Evolutionary conservation across 805 yeast species (phyloP).

Genomic region (Ogataea ramenticola): DNA sequence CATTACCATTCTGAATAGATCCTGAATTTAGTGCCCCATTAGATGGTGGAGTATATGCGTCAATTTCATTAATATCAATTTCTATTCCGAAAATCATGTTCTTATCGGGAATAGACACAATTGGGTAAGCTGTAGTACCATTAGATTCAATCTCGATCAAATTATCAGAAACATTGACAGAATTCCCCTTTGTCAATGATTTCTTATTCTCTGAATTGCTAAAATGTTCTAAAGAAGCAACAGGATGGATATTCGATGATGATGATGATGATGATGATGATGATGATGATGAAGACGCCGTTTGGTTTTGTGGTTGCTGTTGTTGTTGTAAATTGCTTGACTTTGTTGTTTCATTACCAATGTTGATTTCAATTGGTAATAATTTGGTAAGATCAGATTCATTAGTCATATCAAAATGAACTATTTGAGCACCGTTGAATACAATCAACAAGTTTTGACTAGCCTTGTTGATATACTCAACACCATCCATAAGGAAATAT

Average conservation of each 20-base stretch:
- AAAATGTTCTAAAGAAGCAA: no score
- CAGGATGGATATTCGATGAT: no score
- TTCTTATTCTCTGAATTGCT: no score
- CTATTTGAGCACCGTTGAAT: constrained; percentile 27
- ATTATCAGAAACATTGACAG: not conserved
- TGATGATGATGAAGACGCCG: not conserved
- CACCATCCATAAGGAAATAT: constrained; percentile 15
- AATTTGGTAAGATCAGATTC: constrained; percentile 15
- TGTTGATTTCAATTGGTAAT: constrained; percentile 22
- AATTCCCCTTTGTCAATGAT: no score
- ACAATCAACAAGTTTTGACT: constrained; percentile 17
- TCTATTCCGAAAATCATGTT: constrained; percentile 46
- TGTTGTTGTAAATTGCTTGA: not conserved
- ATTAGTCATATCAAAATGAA: constrained; percentile 22
- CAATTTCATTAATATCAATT: constrained; percentile 22
- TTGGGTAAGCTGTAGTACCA: constrained; percentile 39
- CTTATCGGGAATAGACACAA: constrained; percentile 37
- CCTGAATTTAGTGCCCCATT: constrained; percentile 2
- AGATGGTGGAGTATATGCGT: constrained; percentile 15
- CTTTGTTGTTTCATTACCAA: constrained; percentile 22
- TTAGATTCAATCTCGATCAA: constrained; percentile 16
- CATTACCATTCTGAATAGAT: constrained; percentile 10
- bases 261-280: no score
- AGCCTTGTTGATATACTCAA: constrained; percentile 26
- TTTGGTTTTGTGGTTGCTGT: not conserved